Conservation (phyloP, 305 asterid species). For the Andrographis paniculata region DNA sequence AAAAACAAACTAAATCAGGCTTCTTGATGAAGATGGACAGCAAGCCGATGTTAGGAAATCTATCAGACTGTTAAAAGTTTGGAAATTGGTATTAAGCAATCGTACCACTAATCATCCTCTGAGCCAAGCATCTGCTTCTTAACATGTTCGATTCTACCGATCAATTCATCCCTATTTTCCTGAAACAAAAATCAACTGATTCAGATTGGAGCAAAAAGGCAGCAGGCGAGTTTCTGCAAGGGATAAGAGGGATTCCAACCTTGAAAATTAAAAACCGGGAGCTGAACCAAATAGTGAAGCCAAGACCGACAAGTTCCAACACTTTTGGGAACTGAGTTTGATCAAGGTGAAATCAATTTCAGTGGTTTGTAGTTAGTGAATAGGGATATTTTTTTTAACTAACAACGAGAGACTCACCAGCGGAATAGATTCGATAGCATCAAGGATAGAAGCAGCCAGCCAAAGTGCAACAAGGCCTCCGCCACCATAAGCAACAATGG, state of each 20-base stretch:
- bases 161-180: slow-evolving; percentile 58
- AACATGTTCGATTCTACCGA: slow-evolving; percentile 46
- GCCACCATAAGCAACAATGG: slow-evolving; percentile 47
- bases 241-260: slow-evolving; percentile 28
- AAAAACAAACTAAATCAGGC: too few species aligned
- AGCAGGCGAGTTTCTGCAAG: too few species aligned
- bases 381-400: too few species aligned
- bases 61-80: too few species aligned
- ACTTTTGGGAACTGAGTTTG: slow-evolving; percentile 49
- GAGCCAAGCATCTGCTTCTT: slow-evolving; percentile 63
- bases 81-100: too few species aligned
- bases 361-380: too few species aligned
- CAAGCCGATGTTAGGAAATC: too few species aligned
- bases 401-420: slow-evolving; percentile 34
- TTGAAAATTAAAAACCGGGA: slow-evolving; percentile 57
- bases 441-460: slow-evolving; percentile 47
- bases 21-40: too few species aligned
- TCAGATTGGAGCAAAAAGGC: background rate
- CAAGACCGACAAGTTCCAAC: slow-evolving; percentile 61
- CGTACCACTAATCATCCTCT: slow-evolving; percentile 23
- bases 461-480: slow-evolving; percentile 52
- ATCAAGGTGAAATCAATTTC: background rate
- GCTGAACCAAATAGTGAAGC: slow-evolving; percentile 65
- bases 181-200: slow-evolving; percentile 25
- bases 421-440: slow-evolving; percentile 82